Evolutionary conservation across 306 rosid genomes (phyloP), one percentile per base, ranked within the genome.

Genomic region (Cucumis cinereus): DNA sequence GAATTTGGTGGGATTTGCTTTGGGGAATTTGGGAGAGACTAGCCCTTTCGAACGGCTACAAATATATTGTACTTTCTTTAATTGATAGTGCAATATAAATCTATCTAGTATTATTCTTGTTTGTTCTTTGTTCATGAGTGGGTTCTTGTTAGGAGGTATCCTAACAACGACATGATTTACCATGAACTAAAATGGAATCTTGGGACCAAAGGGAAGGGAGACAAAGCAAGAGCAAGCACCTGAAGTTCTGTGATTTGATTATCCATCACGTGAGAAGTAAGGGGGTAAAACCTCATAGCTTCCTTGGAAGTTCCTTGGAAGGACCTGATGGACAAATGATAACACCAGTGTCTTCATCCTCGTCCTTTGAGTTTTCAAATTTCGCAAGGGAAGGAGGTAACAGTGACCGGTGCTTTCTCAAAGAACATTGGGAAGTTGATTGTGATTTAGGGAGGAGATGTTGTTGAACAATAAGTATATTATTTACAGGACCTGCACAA

Each of bases 381-480:
- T 90, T 90, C 79, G 88, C 91, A 73, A 89, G 78, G 12, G 85
- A 78, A 77, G 93, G 90, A 59, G 91, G 86, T 23, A 89, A 67
- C 30, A 77, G 69, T 28, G 84, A 83, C 22, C 85, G 90, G 1
- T 85, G 87, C 86, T 77, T 88, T 81, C 87, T 89, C 71, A 90
- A 79, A 68, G 79, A 64, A 26, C 82, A 43, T 84, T 84, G 88
- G 16, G 73, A 76, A 82, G 63, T 81, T 24, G 82, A 73, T 49
- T 23, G 60, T 76, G 66, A 79, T 33, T 75, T 80, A 5, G 10
- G 60, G 72, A 77, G 80, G 52, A 57, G 76, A 53, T 81, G 87
- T 30, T 71, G 83, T 81, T 83, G 77, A 79, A 81, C 83, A 74
- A 90, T 69, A 52, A 90, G 61, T 67, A 90, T 85, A 63, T 93